Conservation (phyloP, 495 filamentous ascomycete species). For the Parathielavia appendiculata region DNA sequence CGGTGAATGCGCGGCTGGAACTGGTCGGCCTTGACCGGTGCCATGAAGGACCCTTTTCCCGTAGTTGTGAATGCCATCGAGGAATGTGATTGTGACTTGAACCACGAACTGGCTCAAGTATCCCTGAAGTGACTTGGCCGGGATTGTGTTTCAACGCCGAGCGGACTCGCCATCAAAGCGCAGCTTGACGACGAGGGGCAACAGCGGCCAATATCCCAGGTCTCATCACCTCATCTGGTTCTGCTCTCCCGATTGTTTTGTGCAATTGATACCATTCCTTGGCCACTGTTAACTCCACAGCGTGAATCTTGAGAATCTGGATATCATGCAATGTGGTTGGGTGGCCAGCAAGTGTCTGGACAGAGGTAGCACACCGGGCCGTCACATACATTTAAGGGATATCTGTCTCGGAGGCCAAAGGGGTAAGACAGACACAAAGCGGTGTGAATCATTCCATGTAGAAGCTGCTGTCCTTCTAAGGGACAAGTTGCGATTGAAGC, state of each 20-base stretch:
- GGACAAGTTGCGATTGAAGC: not conserved
- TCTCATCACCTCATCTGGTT: not conserved
- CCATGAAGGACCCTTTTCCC: no score
- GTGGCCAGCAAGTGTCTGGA: not conserved
- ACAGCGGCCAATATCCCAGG: not conserved
- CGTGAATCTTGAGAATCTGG: not conserved
- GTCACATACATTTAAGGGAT: not conserved
- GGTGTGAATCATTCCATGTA: not conserved
- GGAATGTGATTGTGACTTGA: not conserved
- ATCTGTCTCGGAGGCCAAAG: not conserved
- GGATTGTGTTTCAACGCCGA: no score
- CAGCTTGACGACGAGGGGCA: slow-evolving; percentile 1
- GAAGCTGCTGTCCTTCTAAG: not conserved
- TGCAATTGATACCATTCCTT: not conserved
- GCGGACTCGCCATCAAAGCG: slow-evolving; percentile 6
- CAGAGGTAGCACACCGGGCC: not conserved
- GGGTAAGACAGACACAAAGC: not conserved
- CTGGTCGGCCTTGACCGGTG: no score
- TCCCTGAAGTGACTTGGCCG: no score
- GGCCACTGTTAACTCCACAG: not conserved
- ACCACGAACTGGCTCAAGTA: not conserved
- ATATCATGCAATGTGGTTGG: not conserved
- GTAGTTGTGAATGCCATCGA: not conserved
- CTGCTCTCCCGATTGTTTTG: not conserved
- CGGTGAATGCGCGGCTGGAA: not conserved